Base-by-base conservation (phyloP, 1,284 basidiomycete species). In the Rhodotorula sp. region DNA sequence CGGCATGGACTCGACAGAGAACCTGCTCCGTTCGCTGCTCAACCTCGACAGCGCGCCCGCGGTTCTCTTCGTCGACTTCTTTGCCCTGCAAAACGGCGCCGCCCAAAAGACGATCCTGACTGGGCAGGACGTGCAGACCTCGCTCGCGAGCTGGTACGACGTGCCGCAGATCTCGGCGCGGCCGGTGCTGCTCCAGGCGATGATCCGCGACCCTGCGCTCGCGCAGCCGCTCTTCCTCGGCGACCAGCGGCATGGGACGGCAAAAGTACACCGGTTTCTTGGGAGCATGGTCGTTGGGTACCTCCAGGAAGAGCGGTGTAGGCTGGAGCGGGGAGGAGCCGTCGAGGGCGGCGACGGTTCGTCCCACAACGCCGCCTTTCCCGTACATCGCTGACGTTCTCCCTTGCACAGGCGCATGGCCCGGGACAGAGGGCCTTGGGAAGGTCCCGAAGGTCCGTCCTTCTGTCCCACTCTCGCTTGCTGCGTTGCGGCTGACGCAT, bases 281-380 rank as follows among this genome's bases (percentile, higher is more conserved):
- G 69, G 69, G 21, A 63, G 36, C 12, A 67, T 67, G 65, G 56
- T 71, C 27, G 61, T 71, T n/a, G 69, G 54, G 1, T 71, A 67
- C 57, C 44, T 71, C 3, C 48, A 62, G 51, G 65, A 71, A 17
- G 56, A 61, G 44, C 34, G 12, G 3, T 71, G 69, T 32, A 50
- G 61, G 7, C 10, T 29, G 7, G 19, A 27, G 19, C 29, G 48
- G 5, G 12, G 15, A 1, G 19, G 12, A 2, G 21, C 27, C 15
- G 44, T 27, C 5, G 46, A 34, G 25, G 34, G 7, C 27, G 32
- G 34, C 2, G 8, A 25, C 15, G 44, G 44, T 44, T 19, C 44
- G 44, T 44, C 15, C 44, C 39, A n/a, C n/a, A n/a, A n/a, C n/a
- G n/a, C n/a, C n/a, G n/a, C n/a, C 4, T 44, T 17, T 44, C 44